These are phyloP conservation scores for Neobulgaria alba DNA, from an alignment of 2,329 filamentous ascomycete species.

Conservation along the genomic window DNA sequence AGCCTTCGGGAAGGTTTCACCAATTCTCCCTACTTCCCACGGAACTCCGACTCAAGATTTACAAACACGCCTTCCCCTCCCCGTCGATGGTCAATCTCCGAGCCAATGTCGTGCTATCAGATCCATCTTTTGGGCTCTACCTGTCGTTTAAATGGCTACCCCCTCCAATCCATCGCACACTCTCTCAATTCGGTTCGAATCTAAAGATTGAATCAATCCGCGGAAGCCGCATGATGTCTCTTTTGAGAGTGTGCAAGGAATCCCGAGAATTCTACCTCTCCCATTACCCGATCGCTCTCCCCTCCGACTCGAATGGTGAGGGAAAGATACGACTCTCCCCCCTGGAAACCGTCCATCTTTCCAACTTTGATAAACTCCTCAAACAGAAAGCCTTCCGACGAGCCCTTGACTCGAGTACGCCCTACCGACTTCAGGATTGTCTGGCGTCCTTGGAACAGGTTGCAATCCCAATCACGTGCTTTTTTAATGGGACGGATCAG, in stretches of 20 bases:
- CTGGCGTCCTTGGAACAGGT: not conserved
- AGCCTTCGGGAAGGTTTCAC: not conserved
- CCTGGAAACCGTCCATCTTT: not conserved
- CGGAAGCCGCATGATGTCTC: not conserved
- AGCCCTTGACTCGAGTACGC: not conserved
- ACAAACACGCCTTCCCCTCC: constrained; percentile 1
- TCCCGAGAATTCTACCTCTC: not conserved
- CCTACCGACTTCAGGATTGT: not conserved
- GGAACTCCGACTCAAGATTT: constrained; percentile 1
- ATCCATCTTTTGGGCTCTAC: constrained; percentile 5
- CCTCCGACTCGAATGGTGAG: not conserved
- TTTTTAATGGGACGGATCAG: not conserved
- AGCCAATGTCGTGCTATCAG: constrained; percentile 1
- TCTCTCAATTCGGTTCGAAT: not conserved
- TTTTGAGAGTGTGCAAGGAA: not conserved
- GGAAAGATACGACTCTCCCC: not conserved
- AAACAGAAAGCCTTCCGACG: not conserved
- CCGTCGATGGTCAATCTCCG: not conserved
- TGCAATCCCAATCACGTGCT: not conserved
- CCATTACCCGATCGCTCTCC: not conserved
- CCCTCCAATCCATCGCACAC: not conserved
- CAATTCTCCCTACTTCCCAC: not conserved
- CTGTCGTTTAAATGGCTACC: not conserved
- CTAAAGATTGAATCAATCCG: not conserved
- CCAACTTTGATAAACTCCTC: not conserved